These are phyloP conservation scores for Solanum sejunctum DNA, from an alignment of 257 asterid genomes.

Conservation along the genomic window DNA sequence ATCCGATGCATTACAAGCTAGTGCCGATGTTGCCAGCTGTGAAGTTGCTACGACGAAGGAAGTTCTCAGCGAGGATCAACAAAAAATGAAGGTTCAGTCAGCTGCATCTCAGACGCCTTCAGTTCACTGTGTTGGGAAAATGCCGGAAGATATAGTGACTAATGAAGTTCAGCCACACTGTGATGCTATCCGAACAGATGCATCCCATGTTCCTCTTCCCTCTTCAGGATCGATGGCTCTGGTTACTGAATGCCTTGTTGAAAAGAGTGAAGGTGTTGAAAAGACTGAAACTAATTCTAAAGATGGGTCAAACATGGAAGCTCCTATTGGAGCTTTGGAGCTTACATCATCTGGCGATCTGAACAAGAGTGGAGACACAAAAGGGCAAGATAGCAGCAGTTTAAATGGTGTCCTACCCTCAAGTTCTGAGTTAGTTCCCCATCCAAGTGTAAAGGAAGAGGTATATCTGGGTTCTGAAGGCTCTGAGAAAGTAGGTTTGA, in stretches of 20 bases:
- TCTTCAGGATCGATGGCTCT: conserved; percentile 11
- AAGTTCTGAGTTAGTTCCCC: conserved; percentile 8
- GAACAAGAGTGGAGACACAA: background rate
- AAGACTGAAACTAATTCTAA: background rate
- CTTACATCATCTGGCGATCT: background rate
- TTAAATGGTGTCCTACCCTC: conserved; percentile 4
- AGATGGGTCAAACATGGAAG: background rate
- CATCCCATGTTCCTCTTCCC: background rate
- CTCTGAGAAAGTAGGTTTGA: background rate
- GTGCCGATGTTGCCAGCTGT: background rate
- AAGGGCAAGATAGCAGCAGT: background rate
- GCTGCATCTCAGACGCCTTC: background rate
- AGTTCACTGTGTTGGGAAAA: background rate
- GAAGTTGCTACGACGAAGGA: background rate
- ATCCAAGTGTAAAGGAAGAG: conserved; percentile 1
- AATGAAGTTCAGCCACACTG: background rate
- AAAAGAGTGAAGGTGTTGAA: background rate
- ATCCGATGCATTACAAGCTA: background rate
- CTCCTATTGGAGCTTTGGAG: background rate
- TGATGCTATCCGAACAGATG: background rate
- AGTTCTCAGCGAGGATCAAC: background rate
- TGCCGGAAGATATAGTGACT: background rate
- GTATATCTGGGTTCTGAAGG: conserved; percentile 1
- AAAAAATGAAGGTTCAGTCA: background rate
- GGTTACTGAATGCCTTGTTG: background rate